These are phyloP conservation scores for Aegilops longissima DNA, from an alignment of 176 grass and related monocot genomes.

Conservation along the genomic window DNA sequence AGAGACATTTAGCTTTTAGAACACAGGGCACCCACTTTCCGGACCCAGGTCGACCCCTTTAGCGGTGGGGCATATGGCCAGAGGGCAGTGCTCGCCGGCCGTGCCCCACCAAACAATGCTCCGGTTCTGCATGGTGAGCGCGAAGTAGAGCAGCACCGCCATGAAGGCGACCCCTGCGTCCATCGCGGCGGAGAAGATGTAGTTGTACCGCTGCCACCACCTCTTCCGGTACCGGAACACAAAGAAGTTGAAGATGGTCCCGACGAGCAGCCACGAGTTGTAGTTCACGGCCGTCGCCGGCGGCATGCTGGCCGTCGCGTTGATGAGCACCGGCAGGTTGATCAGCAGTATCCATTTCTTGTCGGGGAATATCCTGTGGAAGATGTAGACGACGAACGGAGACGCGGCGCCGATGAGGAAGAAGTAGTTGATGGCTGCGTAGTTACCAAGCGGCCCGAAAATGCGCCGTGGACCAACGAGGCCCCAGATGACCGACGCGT, in stretches of 20 bases:
- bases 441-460: conserved; percentile 58
- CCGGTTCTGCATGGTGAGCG: conserved; percentile 56
- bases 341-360: conserved; percentile 67
- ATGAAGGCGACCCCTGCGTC: conserved; percentile 84
- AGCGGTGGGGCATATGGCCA: conserved; percentile 60
- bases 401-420: conserved; percentile 60
- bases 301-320: conserved; percentile 66
- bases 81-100: conserved; percentile 60
- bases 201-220: conserved; percentile 95
- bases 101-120: conserved; percentile 66
- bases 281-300: conserved; percentile 77
- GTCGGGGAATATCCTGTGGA: conserved; percentile 60
- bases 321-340: conserved; percentile 83
- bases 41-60: conserved; percentile 48
- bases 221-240: conserved; percentile 73
- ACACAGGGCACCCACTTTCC: conserved; percentile 41
- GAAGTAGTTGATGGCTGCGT: conserved; percentile 66
- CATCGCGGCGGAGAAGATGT: conserved; percentile 66
- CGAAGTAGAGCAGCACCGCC: conserved; percentile 73
- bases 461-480: conserved; percentile 58
- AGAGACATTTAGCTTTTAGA: conserved; percentile 28
- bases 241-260: conserved; percentile 80
- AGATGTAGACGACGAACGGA: conserved; percentile 51
- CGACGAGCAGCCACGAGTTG: conserved; percentile 58
- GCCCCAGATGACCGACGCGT: conserved; percentile 89